phyloP scores from a whole-genome alignment of 2,329 filamentous ascomycete genomes.

The Phoma sp. region DNA sequence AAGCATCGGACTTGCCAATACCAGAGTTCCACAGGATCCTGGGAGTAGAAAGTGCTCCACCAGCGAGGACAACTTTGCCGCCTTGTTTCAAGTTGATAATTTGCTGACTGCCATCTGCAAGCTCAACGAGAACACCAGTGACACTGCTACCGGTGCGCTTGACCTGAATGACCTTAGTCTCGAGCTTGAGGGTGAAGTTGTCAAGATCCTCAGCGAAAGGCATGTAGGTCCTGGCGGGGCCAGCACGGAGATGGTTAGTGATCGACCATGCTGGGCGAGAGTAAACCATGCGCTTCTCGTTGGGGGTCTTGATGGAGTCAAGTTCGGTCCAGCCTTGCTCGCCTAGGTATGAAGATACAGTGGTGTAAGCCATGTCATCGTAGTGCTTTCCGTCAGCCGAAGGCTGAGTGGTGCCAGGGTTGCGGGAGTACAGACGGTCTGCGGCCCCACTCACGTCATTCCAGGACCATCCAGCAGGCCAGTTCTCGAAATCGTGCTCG shows the following conservation, averaged over 20 bases:
- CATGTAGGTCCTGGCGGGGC: conserved; percentile 32
- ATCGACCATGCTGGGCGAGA: conserved; percentile 23
- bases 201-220: conserved; percentile 20
- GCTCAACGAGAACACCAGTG: conserved; percentile 30
- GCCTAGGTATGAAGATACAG: conserved; percentile 26
- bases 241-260: conserved; percentile 25
- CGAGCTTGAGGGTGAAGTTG: conserved; percentile 33
- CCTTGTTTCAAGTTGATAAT: conserved; percentile 65
- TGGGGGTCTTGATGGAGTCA: conserved; percentile 26
- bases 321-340: conserved; percentile 24
- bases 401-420: conserved; percentile 30
- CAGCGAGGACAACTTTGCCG: conserved; percentile 54
- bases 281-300: conserved; percentile 29
- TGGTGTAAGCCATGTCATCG: conserved; percentile 27
- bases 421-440: conserved; percentile 28
- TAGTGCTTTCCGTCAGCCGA: conserved; percentile 30
- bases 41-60: conserved; percentile 61
- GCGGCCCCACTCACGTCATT: conserved; percentile 24
- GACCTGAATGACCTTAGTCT: conserved; percentile 31
- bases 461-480: conserved; percentile 33
- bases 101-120: conserved; percentile 63
- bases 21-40: conserved; percentile 35
- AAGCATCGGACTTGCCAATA: conserved; percentile 33
- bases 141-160: conserved; percentile 25
- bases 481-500: conserved; percentile 36